Evolutionary conservation across 805 yeast genomes (phyloP).

Genomic region (Suhomyces sp.): DNA sequence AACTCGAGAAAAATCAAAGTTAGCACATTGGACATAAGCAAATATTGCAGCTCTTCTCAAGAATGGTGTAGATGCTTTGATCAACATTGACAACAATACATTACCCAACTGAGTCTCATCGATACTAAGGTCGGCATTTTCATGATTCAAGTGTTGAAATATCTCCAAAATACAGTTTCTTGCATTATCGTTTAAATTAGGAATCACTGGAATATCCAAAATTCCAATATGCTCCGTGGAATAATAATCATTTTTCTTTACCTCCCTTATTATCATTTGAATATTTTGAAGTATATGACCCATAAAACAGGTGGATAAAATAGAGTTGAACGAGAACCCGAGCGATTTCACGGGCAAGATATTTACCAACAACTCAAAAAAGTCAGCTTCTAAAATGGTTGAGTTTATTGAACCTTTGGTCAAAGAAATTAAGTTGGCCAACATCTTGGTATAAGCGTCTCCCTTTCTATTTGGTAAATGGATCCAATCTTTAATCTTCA

Average conservation of each 20-base stretch:
- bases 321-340: slow-evolving; percentile 45
- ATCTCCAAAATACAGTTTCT: slow-evolving; percentile 26
- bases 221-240: slow-evolving; percentile 23
- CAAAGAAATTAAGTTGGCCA: slow-evolving; percentile 36
- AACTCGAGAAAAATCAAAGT: slow-evolving; percentile 19
- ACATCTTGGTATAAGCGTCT: slow-evolving; percentile 32
- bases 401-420: slow-evolving; percentile 32
- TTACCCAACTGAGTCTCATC: slow-evolving; percentile 30
- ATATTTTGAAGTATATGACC: slow-evolving; percentile 53
- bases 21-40: slow-evolving; percentile 52
- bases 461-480: slow-evolving; percentile 22
- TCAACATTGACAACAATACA: slow-evolving; percentile 51
- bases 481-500: slow-evolving; percentile 39
- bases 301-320: slow-evolving; percentile 49
- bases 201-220: slow-evolving; percentile 38
- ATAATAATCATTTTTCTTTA: slow-evolving; percentile 28
- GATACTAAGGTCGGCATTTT: slow-evolving; percentile 14
- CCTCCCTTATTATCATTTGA: slow-evolving; percentile 23
- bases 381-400: slow-evolving; percentile 44
- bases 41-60: slow-evolving; percentile 62
- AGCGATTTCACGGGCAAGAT: slow-evolving; percentile 48
- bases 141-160: not conserved
- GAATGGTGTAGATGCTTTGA: slow-evolving; percentile 62
- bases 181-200: slow-evolving; percentile 21
- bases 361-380: slow-evolving; percentile 52